Evolutionary conservation across 106 monocot genomes (phyloP), one percentile per base, ranked within the genome.

Genomic region (Dendrobium nobile): DNA sequence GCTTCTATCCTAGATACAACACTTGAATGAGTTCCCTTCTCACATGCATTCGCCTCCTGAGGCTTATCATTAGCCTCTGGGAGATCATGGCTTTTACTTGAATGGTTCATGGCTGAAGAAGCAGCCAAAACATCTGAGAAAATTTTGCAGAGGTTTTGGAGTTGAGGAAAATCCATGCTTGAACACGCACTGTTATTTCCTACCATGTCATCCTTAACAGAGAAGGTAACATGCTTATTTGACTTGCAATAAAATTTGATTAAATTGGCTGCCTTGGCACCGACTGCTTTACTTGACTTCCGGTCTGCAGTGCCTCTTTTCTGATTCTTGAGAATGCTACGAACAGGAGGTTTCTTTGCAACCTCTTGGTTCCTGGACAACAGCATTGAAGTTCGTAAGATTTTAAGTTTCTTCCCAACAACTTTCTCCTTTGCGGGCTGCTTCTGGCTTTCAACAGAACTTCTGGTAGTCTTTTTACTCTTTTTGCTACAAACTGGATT

Each of bases 71-170:
- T 45, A 80, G 82, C 26, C 45, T 56, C 47, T 82, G 72, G 24
- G 27, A 37, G 27, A 11, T 80, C 75, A 45, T 67, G 58, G 54
- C 37, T 55, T 72, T 22, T 40, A 8, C 41, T 41, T 47, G 76
- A 74, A 56, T 73, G 82, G 5, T 84, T 75, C 77, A 78, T 37
- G 51, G 76, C 80, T 77, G 83, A 83, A 82, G 88, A 87, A 47
- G 85, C 83, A 75, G 86, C 80, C 83, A 91, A 81, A 40, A 82
- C 84, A 86, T 87, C 84, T 28, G 87, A 88, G 80, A 90, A 84
- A 77, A 80, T 85, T 79, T 82, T 82, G 82, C 85, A 85, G 77
- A 90, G 90, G 45, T 42, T 88, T 75, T 86, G 84, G 15, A 88
- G 67, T 74, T 81, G 82, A 78, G 88, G 86, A 26, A 85, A 77